Percentiles rank a stretch among this genome's conserved stretches.
These are phyloP conservation scores for Centrapalus pauciflorus DNA, from an alignment of 129 eudicot species.

Conservation along the genomic window DNA sequence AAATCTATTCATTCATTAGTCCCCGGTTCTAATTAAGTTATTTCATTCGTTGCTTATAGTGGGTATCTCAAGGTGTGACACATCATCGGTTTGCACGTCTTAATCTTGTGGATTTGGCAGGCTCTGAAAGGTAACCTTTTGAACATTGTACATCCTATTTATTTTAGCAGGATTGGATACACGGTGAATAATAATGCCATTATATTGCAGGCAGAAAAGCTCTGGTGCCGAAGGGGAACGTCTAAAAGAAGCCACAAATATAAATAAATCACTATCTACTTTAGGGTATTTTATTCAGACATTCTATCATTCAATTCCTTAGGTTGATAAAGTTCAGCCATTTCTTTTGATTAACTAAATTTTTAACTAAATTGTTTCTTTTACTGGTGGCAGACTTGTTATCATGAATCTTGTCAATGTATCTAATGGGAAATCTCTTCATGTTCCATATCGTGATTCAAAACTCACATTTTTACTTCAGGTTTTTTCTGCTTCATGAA, in stretches of 20 bases:
- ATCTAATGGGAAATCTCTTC: constrained; percentile 86
- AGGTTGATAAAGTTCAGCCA: constrained; percentile 8
- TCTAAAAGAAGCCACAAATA: constrained; percentile 94
- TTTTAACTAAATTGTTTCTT: neutral
- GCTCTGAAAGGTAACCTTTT: constrained; percentile 89
- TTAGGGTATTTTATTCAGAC: constrained; percentile 53
- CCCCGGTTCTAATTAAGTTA: constrained; percentile 3
- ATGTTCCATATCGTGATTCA: constrained; percentile 96
- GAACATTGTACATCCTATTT: neutral
- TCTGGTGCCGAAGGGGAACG: constrained; percentile 99
- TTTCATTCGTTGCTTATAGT: constrained; percentile 59
- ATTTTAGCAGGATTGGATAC: no score
- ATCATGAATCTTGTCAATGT: constrained; percentile 94
- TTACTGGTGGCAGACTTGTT: constrained; percentile 62
- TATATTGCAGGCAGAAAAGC: constrained; percentile 86
- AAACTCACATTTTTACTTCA: constrained; percentile 97
- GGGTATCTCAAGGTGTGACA: constrained; percentile 96
- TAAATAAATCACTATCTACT: constrained; percentile 95
- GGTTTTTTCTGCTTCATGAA: constrained; percentile 43
- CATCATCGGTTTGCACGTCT: constrained; percentile 97
- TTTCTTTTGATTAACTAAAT: neutral
- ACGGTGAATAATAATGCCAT: constrained; percentile 7
- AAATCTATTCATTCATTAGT: neutral
- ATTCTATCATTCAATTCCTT: constrained; percentile 2
- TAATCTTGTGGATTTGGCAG: constrained; percentile 99